Conservation (phyloP, 257 asterid genomes). For the Solanum appendiculatum region DNA sequence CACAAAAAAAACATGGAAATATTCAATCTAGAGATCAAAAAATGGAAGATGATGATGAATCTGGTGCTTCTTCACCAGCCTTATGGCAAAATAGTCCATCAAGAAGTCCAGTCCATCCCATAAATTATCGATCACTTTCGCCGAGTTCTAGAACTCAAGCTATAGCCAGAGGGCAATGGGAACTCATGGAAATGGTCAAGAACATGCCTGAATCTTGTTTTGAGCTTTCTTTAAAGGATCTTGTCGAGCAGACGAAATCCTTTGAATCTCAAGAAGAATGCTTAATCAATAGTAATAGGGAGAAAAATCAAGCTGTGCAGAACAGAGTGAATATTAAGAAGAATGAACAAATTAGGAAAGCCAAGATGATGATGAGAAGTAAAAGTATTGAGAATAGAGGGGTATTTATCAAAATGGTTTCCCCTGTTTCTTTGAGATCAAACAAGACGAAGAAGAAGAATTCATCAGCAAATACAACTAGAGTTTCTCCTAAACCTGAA, state of each 20-base stretch:
- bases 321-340: constrained; percentile 16
- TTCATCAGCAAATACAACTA: constrained; percentile 4
- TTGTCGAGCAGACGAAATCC: constrained; percentile 37
- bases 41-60: constrained; percentile 18
- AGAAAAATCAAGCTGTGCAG: not conserved
- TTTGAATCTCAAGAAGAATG: constrained; percentile 12
- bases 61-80: constrained; percentile 52
- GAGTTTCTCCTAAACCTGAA: constrained; percentile 43
- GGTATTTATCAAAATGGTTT: constrained; percentile 49
- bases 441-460: constrained; percentile 16
- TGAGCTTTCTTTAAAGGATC: constrained; percentile 62
- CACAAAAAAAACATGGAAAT: constrained; percentile 1
- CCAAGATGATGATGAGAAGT: constrained; percentile 16
- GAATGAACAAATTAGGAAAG: constrained; percentile 17
- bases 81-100: constrained; percentile 44
- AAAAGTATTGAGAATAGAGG: constrained; percentile 40
- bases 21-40: constrained; percentile 14
- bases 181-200: constrained; percentile 85
- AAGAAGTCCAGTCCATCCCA: constrained; percentile 29
- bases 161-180: constrained; percentile 68
- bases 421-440: constrained; percentile 37
- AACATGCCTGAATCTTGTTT: constrained; percentile 70
- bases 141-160: constrained; percentile 54
- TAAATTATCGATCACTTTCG: constrained; percentile 24
- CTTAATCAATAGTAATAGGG: not conserved